phyloP scores from a whole-genome alignment of 139 green algal species.

The Microglena sp. region DNA sequence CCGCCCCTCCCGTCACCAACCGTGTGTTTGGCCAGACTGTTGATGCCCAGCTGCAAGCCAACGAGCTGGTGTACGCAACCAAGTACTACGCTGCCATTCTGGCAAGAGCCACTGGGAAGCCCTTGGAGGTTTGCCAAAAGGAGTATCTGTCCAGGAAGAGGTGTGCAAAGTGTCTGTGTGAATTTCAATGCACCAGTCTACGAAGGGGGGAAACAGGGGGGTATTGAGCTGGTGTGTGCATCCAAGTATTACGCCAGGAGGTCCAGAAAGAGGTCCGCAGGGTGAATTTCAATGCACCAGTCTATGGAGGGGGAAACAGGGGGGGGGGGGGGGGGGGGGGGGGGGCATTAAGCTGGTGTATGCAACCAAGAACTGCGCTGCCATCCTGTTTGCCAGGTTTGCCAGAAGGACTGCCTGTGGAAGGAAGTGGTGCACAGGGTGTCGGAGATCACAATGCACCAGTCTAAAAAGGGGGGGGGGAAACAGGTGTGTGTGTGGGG shows the following conservation, averaged over 20 bases:
- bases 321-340: too few species aligned
- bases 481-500: too few species aligned
- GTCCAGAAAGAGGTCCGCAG: conserved; percentile 31
- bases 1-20: conserved; percentile 41
- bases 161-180: conserved; percentile 17
- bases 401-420: conserved; percentile 49
- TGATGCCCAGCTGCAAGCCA: conserved; percentile 48
- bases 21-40: conserved; percentile 48
- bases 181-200: background rate
- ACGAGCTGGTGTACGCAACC: conserved; percentile 50
- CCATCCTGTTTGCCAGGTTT: conserved; percentile 43
- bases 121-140: conserved; percentile 42
- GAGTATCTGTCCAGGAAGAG: conserved; percentile 41
- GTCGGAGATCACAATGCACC: background rate
- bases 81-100: conserved; percentile 58
- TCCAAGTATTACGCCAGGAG: conserved; percentile 55
- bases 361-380: conserved; percentile 51
- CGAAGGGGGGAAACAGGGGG: background rate
- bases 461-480: background rate
- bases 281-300: background rate
- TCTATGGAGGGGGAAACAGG: background rate
- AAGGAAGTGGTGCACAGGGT: conserved; percentile 30
- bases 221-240: conserved; percentile 44
- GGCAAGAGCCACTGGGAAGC: conserved; percentile 45
- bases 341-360: conserved; percentile 38